A percentile compares a stretch with the other conserved stretches of the same genome.
Evolutionary conservation across 2,329 filamentous ascomycete species (phyloP).

Genomic region (Lojkania enalia): DNA sequence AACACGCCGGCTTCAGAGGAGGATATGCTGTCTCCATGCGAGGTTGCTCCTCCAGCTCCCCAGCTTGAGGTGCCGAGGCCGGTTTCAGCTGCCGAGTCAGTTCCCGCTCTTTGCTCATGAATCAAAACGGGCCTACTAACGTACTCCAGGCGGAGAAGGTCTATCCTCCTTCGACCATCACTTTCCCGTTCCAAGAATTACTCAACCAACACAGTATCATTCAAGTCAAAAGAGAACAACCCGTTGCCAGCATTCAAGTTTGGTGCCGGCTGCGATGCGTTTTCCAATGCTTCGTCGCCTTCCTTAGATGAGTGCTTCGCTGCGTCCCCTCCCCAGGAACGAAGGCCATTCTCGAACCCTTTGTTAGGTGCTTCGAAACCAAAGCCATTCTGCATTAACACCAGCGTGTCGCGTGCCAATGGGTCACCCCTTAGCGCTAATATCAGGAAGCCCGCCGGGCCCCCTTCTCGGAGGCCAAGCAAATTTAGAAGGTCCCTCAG

Average conservation of each 20-base stretch:
- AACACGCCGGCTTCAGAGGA: slow-evolving; percentile 50
- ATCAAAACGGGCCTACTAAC: slow-evolving; percentile 29
- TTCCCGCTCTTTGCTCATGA: slow-evolving; percentile 10
- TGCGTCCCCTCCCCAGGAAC: slow-evolving; percentile 75
- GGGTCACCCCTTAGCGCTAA: slow-evolving; percentile 72
- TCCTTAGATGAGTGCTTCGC: slow-evolving; percentile 80
- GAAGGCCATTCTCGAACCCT: slow-evolving; percentile 58
- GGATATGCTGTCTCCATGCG: slow-evolving; percentile 47
- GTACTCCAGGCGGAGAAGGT: slow-evolving; percentile 35
- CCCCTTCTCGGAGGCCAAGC: slow-evolving; percentile 72
- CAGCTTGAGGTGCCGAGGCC: slow-evolving; percentile 40
- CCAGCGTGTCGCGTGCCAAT: slow-evolving; percentile 61
- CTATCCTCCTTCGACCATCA: slow-evolving; percentile 69
- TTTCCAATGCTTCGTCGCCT: slow-evolving; percentile 61
- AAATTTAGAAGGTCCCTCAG: slow-evolving; percentile 88
- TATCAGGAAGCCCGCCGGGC: slow-evolving; percentile 63
- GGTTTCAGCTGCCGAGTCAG: slow-evolving; percentile 43
- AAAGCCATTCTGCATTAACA: slow-evolving; percentile 66
- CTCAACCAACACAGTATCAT: slow-evolving; percentile 67
- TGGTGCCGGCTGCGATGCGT: slow-evolving; percentile 59
- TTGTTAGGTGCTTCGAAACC: slow-evolving; percentile 62
- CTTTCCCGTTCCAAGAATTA: slow-evolving; percentile 74
- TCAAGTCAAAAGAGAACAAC: slow-evolving; percentile 62
- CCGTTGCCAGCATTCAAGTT: slow-evolving; percentile 78
- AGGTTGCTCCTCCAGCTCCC: slow-evolving; percentile 30